These are phyloP conservation scores for Trichoderma endophyticum DNA, from an alignment of 2,329 filamentous ascomycete species.

Conservation along the genomic window DNA sequence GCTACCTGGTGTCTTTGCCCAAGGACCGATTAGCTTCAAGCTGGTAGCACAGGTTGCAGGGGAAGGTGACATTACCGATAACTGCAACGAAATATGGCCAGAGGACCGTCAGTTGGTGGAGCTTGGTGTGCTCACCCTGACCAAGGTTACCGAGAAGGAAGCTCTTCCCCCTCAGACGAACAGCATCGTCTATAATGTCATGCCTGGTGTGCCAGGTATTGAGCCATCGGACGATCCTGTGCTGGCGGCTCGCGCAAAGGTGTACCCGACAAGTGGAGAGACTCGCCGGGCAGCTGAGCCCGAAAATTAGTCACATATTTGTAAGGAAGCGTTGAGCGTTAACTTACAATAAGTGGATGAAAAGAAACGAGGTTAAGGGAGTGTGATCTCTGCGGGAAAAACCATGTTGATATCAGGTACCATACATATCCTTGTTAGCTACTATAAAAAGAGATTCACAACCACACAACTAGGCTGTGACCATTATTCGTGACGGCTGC, in stretches of 20 bases:
- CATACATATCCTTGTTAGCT: neutral
- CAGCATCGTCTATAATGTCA: neutral
- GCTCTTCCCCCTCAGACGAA: constrained; percentile 5
- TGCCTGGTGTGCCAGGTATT: constrained; percentile 6
- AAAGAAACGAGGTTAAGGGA: too few relatives aligned
- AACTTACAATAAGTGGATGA: neutral
- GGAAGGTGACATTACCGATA: neutral
- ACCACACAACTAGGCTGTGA: neutral
- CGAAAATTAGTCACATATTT: neutral
- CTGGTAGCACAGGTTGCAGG: constrained; percentile 4
- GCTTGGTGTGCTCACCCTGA: constrained; percentile 3
- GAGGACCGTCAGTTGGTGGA: constrained; percentile 10
- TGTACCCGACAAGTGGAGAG: constrained; percentile 1
- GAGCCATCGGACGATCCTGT: constrained; percentile 10
- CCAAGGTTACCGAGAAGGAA: neutral
- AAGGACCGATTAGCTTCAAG: constrained; percentile 9
- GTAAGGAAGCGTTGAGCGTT: neutral
- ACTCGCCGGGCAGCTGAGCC: constrained; percentile 4
- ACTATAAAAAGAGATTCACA: neutral
- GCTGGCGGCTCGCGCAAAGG: neutral
- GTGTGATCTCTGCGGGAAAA: neutral
- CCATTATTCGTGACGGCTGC: neutral
- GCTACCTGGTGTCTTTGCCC: neutral
- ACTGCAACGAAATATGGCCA: constrained; percentile 8
- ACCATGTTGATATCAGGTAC: neutral